Percentiles rank a stretch among this genome's conserved stretches.
These are phyloP conservation scores for Fomitopsis pulvina DNA, from an alignment of 768 basidiomycete species.

Conservation along the genomic window DNA sequence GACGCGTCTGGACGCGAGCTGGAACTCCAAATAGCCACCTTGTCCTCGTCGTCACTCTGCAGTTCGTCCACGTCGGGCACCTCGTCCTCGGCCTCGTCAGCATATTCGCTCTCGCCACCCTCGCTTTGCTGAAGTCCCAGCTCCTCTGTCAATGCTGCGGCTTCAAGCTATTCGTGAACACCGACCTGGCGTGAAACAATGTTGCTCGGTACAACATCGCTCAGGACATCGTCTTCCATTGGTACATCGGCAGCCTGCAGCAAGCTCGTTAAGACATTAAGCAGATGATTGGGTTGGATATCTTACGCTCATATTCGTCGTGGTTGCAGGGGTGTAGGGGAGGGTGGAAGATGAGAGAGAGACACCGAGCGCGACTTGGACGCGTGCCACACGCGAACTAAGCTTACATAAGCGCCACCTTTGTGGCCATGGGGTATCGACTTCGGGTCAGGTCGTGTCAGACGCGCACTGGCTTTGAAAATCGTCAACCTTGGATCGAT, in stretches of 20 bases:
- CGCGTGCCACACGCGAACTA: no score
- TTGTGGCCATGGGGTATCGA: no score
- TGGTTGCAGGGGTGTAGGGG: no score
- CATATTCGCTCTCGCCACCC: constrained; percentile 68
- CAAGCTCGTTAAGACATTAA: not conserved
- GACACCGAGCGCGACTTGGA: no score
- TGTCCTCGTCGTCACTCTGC: constrained; percentile 45
- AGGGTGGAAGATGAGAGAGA: no score
- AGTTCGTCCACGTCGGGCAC: constrained; percentile 29
- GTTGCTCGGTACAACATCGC: constrained; percentile 86
- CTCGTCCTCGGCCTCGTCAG: constrained; percentile 48
- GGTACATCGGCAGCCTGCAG: constrained; percentile 10
- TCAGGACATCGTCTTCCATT: constrained; percentile 76
- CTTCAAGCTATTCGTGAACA: not conserved
- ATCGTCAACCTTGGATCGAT: no score
- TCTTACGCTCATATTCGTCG: not conserved
- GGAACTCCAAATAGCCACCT: constrained; percentile 38
- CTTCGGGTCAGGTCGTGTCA: no score
- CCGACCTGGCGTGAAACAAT: constrained; percentile 84
- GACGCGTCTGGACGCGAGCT: not conserved
- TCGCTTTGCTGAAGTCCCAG: constrained; percentile 53
- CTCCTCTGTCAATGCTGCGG: constrained; percentile 21
- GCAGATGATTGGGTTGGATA: not conserved
- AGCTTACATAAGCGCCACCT: no score
- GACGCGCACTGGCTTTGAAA: no score